These are phyloP conservation scores for Leccinum longicurvipes DNA, from an alignment of 768 basidiomycete species.

Conservation along the genomic window DNA sequence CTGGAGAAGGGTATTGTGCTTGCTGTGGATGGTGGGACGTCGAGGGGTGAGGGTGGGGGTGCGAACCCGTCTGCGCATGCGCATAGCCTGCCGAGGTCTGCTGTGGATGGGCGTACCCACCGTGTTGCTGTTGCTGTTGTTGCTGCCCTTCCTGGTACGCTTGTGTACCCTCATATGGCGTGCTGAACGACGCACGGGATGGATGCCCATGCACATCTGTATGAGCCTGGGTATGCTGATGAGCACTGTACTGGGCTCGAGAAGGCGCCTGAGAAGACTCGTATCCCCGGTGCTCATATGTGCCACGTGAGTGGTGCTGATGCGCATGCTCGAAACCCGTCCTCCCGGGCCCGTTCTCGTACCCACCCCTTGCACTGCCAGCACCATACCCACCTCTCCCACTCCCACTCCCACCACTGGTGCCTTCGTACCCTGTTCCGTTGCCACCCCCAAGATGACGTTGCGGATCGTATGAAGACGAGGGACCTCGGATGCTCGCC, in stretches of 20 bases:
- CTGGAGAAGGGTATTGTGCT: conserved; percentile 24
- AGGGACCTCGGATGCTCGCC: conserved; percentile 10
- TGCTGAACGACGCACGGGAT: conserved; percentile 18
- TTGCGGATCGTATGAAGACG: conserved; percentile 21
- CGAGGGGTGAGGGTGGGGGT: conserved; percentile 20
- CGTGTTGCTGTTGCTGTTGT: conserved; percentile 20
- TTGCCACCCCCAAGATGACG: conserved; percentile 10
- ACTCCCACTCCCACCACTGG: conserved; percentile 8
- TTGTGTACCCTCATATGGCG: conserved; percentile 26
- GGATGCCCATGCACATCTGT: conserved; percentile 19
- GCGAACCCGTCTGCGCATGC: conserved; percentile 19
- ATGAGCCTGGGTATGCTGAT: conserved; percentile 16
- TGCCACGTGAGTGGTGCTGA: conserved; percentile 26
- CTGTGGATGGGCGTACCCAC: conserved; percentile 20
- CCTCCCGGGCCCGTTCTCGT: conserved; percentile 18
- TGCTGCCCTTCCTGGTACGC: conserved; percentile 27
- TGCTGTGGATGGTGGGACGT: conserved; percentile 22
- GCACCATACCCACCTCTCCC: conserved; percentile 23
- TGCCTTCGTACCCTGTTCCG: conserved; percentile 16
- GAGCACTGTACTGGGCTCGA: conserved; percentile 19
- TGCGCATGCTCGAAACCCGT: conserved; percentile 23
- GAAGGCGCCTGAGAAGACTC: conserved; percentile 22
- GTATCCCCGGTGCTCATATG: conserved; percentile 28
- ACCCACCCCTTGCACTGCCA: conserved; percentile 15
- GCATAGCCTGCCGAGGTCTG: conserved; percentile 17